Conservation (phyloP, 2,329 filamentous ascomycete genomes). For the Fusarium pseudocircinatum region DNA sequence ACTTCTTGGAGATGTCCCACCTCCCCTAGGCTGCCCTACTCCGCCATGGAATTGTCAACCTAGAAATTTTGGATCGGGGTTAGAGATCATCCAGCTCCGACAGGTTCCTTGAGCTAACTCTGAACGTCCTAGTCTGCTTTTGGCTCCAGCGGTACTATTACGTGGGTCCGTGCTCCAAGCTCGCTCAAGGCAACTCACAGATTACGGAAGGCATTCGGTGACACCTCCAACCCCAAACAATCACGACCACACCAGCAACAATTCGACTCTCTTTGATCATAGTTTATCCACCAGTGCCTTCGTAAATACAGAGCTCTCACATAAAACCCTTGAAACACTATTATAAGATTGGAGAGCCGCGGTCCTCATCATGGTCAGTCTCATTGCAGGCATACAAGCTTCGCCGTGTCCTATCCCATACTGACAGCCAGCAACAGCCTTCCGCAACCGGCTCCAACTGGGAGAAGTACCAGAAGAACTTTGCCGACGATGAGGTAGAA, state of each 20-base stretch:
- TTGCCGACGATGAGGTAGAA: constrained; percentile 94
- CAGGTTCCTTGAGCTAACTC: constrained; percentile 38
- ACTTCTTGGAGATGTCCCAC: constrained; percentile 53
- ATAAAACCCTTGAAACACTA: background rate
- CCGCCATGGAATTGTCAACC: constrained; percentile 46
- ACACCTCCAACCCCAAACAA: constrained; percentile 47
- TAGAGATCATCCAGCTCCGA: constrained; percentile 54
- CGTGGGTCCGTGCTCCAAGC: constrained; percentile 48
- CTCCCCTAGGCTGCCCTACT: constrained; percentile 50
- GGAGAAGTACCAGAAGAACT: constrained; percentile 99
- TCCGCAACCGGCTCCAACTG: constrained; percentile 93
- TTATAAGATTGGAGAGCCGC: constrained; percentile 34
- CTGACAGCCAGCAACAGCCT: constrained; percentile 68
- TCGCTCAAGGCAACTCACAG: constrained; percentile 54
- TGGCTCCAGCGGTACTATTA: background rate
- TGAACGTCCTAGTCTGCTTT: constrained; percentile 36
- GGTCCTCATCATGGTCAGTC: constrained; percentile 56
- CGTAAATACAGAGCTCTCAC: background rate
- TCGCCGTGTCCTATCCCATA: constrained; percentile 13
- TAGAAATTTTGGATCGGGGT: constrained; percentile 54
- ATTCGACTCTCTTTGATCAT: constrained; percentile 18
- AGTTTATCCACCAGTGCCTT: constrained; percentile 2
- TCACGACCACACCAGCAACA: constrained; percentile 34
- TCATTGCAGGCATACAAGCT: constrained; percentile 8
- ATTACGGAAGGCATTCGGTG: constrained; percentile 53